Evolutionary conservation across 768 basidiomycete genomes (phyloP).

Genomic region (Termitomyces bulborhizus): DNA sequence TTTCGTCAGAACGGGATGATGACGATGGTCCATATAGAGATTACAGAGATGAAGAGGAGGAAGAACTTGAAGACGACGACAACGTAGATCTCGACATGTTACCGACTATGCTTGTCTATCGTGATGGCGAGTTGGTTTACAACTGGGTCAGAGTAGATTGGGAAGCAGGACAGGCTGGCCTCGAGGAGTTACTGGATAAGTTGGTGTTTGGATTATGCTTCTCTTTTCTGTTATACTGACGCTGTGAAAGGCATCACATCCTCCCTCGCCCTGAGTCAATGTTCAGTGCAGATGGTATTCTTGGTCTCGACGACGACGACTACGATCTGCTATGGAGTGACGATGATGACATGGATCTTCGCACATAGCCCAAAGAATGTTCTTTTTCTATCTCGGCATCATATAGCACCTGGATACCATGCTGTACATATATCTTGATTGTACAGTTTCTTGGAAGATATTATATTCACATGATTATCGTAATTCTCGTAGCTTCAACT

Average conservation of each 20-base stretch:
- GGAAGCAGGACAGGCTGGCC: slow-evolving; percentile 65
- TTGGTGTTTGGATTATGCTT: slow-evolving; percentile 23
- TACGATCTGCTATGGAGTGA: slow-evolving; percentile 51
- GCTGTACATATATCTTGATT: not conserved
- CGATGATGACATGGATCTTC: slow-evolving; percentile 29
- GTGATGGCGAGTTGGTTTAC: slow-evolving; percentile 75
- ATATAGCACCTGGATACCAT: not conserved
- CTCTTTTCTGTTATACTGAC: not conserved
- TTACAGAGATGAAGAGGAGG: slow-evolving; percentile 30
- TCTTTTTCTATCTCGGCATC: not conserved
- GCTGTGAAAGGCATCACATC: slow-evolving; percentile 29
- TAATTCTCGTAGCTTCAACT: not conserved
- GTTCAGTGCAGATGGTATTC: slow-evolving; percentile 30
- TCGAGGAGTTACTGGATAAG: slow-evolving; percentile 66
- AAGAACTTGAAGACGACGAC: slow-evolving; percentile 46
- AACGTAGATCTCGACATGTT: slow-evolving; percentile 74
- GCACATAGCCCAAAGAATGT: not conserved
- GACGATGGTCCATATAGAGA: slow-evolving; percentile 22
- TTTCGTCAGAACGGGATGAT: slow-evolving; percentile 21
- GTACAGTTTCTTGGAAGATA: not conserved
- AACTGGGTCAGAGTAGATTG: slow-evolving; percentile 88
- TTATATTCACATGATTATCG: not conserved
- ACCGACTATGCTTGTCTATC: slow-evolving; percentile 74
- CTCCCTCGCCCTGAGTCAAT: slow-evolving; percentile 26
- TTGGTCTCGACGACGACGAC: slow-evolving; percentile 46